A percentile compares a stretch with the other conserved stretches of the same genome.
Evolutionary conservation across 768 basidiomycete species (phyloP).

Genomic region (Pulveroboletus sp.): DNA sequence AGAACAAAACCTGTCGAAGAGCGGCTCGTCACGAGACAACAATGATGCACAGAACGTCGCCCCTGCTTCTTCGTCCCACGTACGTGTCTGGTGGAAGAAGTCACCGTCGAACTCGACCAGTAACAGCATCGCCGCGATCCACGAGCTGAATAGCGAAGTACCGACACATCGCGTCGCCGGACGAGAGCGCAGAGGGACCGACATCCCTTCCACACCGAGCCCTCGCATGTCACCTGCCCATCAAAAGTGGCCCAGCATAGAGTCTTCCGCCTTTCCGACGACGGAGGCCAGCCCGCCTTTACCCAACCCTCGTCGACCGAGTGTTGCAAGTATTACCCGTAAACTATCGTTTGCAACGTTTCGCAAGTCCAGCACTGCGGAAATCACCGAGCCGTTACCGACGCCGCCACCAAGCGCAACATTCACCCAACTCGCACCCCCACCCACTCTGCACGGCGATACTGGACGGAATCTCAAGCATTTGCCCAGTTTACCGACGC

Average conservation of each 20-base stretch:
- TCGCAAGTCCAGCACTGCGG: conserved; percentile 24
- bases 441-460: conserved; percentile 12
- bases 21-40: background rate
- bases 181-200: conserved; percentile 12
- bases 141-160: conserved; percentile 9
- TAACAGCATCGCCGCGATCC: conserved; percentile 8
- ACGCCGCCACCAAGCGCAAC: conserved; percentile 15
- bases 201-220: conserved; percentile 21
- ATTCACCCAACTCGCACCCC: conserved; percentile 16
- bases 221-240: conserved; percentile 15
- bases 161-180: background rate
- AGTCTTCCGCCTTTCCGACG: conserved; percentile 11
- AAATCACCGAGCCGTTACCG: conserved; percentile 19
- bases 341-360: conserved; percentile 32
- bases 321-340: conserved; percentile 31
- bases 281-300: conserved; percentile 8
- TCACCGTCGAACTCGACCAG: conserved; percentile 11
- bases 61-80: conserved; percentile 13
- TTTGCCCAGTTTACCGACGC: conserved; percentile 23
- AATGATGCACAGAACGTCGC: conserved; percentile 3
- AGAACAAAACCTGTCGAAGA: conserved; percentile 6
- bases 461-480: conserved; percentile 17
- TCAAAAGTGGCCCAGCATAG: conserved; percentile 21
- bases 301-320: conserved; percentile 19
- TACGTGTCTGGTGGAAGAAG: conserved; percentile 33